These are phyloP conservation scores for Penicillium mononematosum DNA, from an alignment of 495 filamentous ascomycete genomes.

Conservation along the genomic window DNA sequence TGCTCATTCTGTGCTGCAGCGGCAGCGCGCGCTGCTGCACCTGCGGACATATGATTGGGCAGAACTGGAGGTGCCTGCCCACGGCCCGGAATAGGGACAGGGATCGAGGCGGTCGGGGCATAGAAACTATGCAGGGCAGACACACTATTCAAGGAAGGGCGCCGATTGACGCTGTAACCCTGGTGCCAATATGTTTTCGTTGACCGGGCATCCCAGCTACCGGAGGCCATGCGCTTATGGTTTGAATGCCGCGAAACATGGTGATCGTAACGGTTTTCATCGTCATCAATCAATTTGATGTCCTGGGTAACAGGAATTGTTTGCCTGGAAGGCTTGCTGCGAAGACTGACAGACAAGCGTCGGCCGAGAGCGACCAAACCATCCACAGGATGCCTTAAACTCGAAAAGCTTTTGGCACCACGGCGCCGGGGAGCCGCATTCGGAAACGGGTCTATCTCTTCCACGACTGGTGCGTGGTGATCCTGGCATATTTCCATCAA, in stretches of 20 bases:
- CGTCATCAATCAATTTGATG: constrained; percentile 10
- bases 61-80: constrained; percentile 43
- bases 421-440: constrained; percentile 39
- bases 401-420: constrained; percentile 48
- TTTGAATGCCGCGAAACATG: constrained; percentile 10
- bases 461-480: constrained; percentile 31
- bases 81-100: constrained; percentile 39
- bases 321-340: constrained; percentile 44
- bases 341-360: constrained; percentile 45
- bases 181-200: constrained; percentile 25
- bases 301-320: constrained; percentile 18
- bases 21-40: constrained; percentile 68
- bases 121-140: constrained; percentile 41
- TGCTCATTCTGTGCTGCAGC: constrained; percentile 63
- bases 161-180: constrained; percentile 37
- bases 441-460: constrained; percentile 40
- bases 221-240: constrained; percentile 23
- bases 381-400: constrained; percentile 45
- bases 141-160: constrained; percentile 41
- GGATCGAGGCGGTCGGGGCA: constrained; percentile 33
- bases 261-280: constrained; percentile 14
- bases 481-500: constrained; percentile 29
- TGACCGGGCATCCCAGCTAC: constrained; percentile 24
- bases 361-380: constrained; percentile 47
- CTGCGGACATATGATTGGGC: constrained; percentile 49